Conservation (phyloP, 2,329 filamentous ascomycete genomes). For the Botrytis fabae region DNA sequence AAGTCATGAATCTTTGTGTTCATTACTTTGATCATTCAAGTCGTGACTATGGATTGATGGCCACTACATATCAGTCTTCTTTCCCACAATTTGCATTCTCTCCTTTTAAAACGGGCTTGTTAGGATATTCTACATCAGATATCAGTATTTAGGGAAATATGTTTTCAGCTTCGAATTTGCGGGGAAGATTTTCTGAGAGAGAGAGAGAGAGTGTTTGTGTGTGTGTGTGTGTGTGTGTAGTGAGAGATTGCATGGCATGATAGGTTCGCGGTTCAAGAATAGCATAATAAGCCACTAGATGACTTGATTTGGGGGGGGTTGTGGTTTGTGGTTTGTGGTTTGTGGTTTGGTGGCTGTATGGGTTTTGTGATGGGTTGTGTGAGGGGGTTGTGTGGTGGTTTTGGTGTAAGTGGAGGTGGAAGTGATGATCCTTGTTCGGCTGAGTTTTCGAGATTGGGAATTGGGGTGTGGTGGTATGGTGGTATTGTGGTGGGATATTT, state of each 20-base stretch:
- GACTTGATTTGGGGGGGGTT: not conserved
- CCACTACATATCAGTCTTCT: not conserved
- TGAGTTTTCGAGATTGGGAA: not conserved
- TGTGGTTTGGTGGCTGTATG: not conserved
- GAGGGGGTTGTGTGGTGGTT: not conserved
- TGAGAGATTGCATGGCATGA: no score
- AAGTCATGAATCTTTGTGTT: not conserved
- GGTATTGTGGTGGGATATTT: not conserved
- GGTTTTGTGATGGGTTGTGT: not conserved
- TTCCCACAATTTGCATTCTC: not conserved
- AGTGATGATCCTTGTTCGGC: not conserved
- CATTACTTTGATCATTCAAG: not conserved
- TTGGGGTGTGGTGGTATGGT: not conserved
- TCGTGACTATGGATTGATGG: not conserved
- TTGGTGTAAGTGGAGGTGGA: no score
- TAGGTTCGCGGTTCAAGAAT: not conserved
- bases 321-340: no score
- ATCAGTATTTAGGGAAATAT: no score
- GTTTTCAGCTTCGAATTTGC: not conserved
- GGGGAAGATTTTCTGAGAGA: no score
- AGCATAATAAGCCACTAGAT: not conserved
- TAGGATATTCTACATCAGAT: not conserved
- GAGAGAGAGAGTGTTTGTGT: no score
- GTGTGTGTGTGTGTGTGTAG: no score
- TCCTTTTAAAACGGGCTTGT: not conserved